phyloP scores from a whole-genome alignment of 2,329 filamentous ascomycete genomes.

The Colletotrichum sp. region DNA sequence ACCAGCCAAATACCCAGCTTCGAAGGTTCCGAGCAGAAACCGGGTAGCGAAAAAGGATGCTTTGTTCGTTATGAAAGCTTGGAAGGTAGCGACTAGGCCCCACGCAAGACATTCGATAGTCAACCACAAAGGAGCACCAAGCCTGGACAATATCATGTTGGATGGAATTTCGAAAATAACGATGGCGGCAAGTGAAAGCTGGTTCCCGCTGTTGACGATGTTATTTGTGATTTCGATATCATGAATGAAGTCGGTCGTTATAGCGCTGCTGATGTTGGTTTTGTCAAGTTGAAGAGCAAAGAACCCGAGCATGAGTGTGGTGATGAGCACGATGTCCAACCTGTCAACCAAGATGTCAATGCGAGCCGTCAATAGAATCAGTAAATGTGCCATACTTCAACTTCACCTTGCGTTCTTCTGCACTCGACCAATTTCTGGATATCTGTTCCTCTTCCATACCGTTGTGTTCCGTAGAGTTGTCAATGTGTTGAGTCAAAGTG shows the following conservation, averaged over 20 bases:
- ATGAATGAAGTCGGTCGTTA: background rate
- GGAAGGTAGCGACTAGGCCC: background rate
- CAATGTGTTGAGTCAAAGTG: background rate
- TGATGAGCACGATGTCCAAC: background rate
- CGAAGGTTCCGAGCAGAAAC: background rate
- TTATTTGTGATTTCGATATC: background rate
- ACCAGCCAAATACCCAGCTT: background rate
- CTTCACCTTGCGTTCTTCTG: background rate
- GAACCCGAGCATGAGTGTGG: background rate
- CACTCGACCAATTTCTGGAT: background rate
- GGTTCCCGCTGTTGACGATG: background rate
- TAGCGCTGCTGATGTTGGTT: background rate
- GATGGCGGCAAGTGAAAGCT: background rate
- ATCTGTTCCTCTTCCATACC: background rate
- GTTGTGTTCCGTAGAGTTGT: background rate
- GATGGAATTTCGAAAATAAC: slow-evolving; percentile 2
- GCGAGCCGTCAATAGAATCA: background rate
- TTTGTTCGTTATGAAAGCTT: background rate
- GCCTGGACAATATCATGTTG: background rate
- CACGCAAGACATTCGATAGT: background rate
- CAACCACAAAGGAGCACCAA: background rate
- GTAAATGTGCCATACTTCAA: background rate
- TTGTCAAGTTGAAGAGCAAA: slow-evolving; percentile 1
- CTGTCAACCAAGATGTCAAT: background rate
- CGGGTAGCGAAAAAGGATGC: background rate